Percentiles rank a stretch among this genome's conserved stretches.
Conservation (phyloP, 768 basidiomycete species). For the Lentinula edodes region DNA sequence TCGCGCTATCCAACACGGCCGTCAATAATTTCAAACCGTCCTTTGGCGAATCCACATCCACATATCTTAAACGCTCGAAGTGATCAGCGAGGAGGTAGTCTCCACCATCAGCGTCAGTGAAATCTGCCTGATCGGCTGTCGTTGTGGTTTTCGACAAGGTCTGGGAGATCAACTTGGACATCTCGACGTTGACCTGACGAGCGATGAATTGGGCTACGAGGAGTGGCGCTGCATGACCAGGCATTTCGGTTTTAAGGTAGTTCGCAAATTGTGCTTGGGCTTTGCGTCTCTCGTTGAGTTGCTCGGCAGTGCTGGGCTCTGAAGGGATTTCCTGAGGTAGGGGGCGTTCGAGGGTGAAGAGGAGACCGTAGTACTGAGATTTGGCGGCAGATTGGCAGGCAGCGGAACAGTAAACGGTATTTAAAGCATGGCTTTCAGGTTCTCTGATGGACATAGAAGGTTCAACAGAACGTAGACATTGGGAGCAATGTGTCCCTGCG, state of each 20-base stretch:
- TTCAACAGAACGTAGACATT: slow-evolving; percentile 62
- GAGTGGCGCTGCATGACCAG: slow-evolving; percentile 37
- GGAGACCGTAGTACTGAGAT: slow-evolving; percentile 57
- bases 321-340: slow-evolving; percentile 42
- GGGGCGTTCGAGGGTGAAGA: slow-evolving; percentile 64
- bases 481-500: slow-evolving; percentile 64
- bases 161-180: slow-evolving; percentile 41
- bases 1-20: slow-evolving; percentile 49
- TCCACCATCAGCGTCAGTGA: slow-evolving; percentile 39
- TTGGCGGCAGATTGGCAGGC: slow-evolving; percentile 54
- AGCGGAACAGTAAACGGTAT: slow-evolving; percentile 68
- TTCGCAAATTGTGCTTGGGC: slow-evolving; percentile 59
- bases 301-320: slow-evolving; percentile 21
- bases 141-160: slow-evolving; percentile 13
- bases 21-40: slow-evolving; percentile 48
- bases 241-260: slow-evolving; percentile 44
- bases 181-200: slow-evolving; percentile 63
- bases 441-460: slow-evolving; percentile 37
- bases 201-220: slow-evolving; percentile 71
- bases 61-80: slow-evolving; percentile 65
- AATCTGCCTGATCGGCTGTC: slow-evolving; percentile 27
- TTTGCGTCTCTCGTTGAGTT: slow-evolving; percentile 39
- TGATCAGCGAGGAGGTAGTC: slow-evolving; percentile 72
- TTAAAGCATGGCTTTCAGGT: slow-evolving; percentile 41
- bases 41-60: slow-evolving; percentile 45